Conservation (phyloP, 176 grass and related monocot species). For the Oryza nivara region DNA sequence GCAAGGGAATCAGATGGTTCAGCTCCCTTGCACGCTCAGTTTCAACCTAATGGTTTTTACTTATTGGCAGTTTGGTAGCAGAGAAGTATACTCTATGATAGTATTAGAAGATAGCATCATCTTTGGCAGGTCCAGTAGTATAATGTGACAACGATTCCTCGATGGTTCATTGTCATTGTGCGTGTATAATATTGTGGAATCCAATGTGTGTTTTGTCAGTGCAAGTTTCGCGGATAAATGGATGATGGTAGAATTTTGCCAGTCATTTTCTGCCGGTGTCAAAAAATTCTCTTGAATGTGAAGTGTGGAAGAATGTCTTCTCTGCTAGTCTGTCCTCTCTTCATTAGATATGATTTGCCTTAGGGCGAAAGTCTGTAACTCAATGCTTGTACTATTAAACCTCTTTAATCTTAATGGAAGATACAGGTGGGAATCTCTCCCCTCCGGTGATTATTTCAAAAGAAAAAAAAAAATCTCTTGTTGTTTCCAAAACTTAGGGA, state of each 20-base stretch:
- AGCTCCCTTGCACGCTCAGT: constrained; percentile 21
- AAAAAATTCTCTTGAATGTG: neutral
- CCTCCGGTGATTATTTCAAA: no score
- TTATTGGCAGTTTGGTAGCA: constrained; percentile 2
- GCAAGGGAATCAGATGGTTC: neutral
- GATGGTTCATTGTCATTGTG: neutral
- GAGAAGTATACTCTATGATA: neutral
- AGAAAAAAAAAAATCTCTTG: no score
- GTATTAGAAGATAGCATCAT: neutral
- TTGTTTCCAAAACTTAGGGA: no score
- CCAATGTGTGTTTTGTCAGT: neutral
- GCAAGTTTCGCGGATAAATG: neutral
- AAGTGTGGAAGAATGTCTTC: no score
- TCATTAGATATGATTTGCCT: no score
- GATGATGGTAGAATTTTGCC: neutral
- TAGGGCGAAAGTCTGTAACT: no score
- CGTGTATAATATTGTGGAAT: neutral
- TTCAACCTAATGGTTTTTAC: neutral
- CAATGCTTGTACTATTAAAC: no score
- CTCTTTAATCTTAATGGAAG: no score
- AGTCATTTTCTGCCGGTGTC: neutral
- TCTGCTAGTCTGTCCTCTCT: no score
- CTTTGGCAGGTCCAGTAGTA: neutral
- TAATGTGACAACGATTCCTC: neutral
- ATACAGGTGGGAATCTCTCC: no score